Evolutionary conservation across 2,329 filamentous ascomycete genomes (phyloP).

Genomic region (Davidsoniella neocaledoniae): DNA sequence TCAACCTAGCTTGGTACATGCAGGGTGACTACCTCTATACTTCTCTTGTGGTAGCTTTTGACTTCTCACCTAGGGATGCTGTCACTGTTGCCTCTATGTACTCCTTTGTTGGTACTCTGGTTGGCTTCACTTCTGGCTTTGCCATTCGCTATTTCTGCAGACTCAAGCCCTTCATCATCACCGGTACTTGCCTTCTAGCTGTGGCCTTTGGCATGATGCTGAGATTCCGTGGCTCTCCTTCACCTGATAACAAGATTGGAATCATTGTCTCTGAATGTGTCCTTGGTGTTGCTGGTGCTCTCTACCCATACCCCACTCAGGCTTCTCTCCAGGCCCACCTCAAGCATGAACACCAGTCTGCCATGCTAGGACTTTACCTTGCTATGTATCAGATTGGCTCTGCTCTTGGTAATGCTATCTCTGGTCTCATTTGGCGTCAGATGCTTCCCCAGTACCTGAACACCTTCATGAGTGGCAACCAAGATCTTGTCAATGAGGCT

Average conservation of each 20-base stretch:
- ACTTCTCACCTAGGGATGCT: constrained; percentile 37
- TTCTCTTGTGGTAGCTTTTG: constrained; percentile 42
- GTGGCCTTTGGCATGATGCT: constrained; percentile 51
- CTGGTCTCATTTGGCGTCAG: constrained; percentile 46
- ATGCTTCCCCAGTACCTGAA: constrained; percentile 24
- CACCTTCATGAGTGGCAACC: constrained; percentile 16
- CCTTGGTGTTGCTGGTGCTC: constrained; percentile 44
- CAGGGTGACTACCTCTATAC: constrained; percentile 51
- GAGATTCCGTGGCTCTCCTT: constrained; percentile 37
- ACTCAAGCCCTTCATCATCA: constrained; percentile 46
- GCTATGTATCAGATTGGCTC: constrained; percentile 23
- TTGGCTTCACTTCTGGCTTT: constrained; percentile 37
- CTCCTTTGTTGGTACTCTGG: constrained; percentile 37
- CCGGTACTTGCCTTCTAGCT: constrained; percentile 41
- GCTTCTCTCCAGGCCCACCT: too few species aligned
- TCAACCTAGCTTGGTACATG: constrained; percentile 45
- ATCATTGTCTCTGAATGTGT: constrained; percentile 31
- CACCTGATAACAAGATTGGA: constrained; percentile 20
- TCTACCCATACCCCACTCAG: constrained; percentile 34
- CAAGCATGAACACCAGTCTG: too few species aligned
- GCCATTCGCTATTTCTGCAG: constrained; percentile 39
- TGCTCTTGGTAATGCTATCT: constrained; percentile 41
- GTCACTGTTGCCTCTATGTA: constrained; percentile 44
- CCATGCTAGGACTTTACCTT: too few species aligned
- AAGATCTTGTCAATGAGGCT: constrained; percentile 20